Percentiles rank a stretch among this genome's conserved stretches.
Evolutionary conservation across 345 rosid species (phyloP).

Genomic region (Acer negundo): DNA sequence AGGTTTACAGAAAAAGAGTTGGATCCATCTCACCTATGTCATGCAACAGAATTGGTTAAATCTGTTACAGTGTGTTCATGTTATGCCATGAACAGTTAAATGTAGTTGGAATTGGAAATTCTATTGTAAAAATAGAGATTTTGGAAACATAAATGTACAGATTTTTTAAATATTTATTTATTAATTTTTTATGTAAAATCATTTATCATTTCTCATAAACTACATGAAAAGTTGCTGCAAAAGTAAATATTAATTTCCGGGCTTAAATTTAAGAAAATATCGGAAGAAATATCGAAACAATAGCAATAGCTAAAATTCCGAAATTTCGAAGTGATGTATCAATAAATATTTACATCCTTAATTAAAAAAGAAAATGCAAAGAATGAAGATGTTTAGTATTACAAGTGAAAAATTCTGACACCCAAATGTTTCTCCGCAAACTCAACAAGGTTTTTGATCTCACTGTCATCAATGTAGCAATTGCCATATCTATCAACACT

Average conservation of each 20-base stretch:
- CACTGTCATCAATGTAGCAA: conserved; percentile 16
- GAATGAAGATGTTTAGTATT: not conserved
- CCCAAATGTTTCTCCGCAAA: conserved; percentile 26
- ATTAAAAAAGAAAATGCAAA: too few relatives aligned
- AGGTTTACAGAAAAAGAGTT: not conserved
- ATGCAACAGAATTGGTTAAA: not conserved
- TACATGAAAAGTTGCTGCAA: not conserved
- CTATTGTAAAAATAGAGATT: not conserved
- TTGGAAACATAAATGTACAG: not conserved
- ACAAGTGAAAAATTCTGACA: conserved; percentile 11
- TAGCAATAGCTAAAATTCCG: too few relatives aligned
- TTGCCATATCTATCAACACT: conserved; percentile 9
- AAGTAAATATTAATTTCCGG: too few relatives aligned
- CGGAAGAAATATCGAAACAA: too few relatives aligned
- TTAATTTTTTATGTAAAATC: not conserved
- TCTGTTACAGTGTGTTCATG: not conserved
- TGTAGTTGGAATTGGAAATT: not conserved
- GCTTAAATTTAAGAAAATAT: too few relatives aligned
- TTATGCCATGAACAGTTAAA: not conserved
- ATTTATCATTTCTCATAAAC: not conserved
- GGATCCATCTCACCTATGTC: not conserved
- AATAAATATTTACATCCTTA: too few relatives aligned
- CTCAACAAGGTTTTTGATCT: conserved; percentile 21
- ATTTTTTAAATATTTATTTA: too few relatives aligned
- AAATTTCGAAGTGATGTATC: too few relatives aligned